Percentiles rank a stretch among this genome's conserved stretches.
Evolutionary conservation across 2,329 filamentous ascomycete genomes (phyloP).

Genomic region (Venturia nashicola): DNA sequence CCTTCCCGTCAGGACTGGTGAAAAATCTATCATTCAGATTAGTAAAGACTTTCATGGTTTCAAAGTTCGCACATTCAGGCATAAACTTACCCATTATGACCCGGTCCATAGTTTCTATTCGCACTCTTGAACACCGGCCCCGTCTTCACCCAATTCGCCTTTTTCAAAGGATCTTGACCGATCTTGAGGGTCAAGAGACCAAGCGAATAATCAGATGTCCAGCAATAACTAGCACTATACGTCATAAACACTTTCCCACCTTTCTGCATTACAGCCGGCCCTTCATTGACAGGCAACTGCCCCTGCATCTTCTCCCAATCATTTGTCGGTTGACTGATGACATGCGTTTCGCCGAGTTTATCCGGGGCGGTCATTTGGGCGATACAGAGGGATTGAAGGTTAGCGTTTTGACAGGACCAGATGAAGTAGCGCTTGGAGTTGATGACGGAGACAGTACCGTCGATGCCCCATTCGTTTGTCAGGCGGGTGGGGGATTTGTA

Average conservation of each 20-base stretch:
- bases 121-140: constrained; percentile 8
- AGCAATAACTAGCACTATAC: constrained; percentile 9
- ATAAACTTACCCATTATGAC: constrained; percentile 10
- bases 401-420: constrained; percentile 5
- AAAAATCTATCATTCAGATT: constrained; percentile 8
- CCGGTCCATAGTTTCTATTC: constrained; percentile 11
- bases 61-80: not conserved
- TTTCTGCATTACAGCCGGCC: constrained; percentile 5
- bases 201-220: constrained; percentile 5
- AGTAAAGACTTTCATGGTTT: not conserved
- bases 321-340: constrained; percentile 7
- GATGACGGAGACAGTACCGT: constrained; percentile 8
- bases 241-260: constrained; percentile 4
- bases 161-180: constrained; percentile 8
- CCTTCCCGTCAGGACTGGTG: constrained; percentile 10
- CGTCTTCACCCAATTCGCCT: constrained; percentile 10
- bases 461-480: constrained; percentile 9
- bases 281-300: constrained; percentile 10
- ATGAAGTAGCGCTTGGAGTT: constrained; percentile 9
- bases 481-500: constrained; percentile 8
- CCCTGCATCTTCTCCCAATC: constrained; percentile 10
- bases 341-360: not conserved
- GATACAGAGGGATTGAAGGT: constrained; percentile 9
- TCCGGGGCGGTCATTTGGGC: not conserved
- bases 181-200: constrained; percentile 9